These are phyloP conservation scores for Aurifilum marmelostoma DNA, from an alignment of 2,329 filamentous ascomycete genomes.

Conservation along the genomic window DNA sequence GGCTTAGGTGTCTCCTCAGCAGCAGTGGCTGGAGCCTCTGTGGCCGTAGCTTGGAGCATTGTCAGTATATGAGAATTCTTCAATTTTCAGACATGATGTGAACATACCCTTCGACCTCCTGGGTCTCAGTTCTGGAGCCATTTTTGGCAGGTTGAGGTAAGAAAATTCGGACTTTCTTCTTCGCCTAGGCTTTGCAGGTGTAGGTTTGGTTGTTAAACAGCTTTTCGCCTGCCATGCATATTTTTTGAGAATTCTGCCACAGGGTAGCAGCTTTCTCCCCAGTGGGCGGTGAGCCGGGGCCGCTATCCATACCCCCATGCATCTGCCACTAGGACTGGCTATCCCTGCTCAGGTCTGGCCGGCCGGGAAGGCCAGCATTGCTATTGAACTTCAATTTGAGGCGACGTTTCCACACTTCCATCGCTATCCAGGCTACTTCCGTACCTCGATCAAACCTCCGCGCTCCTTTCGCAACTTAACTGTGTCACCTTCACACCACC, in stretches of 20 bases:
- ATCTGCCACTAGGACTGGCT: conserved; percentile 15
- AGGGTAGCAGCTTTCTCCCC: conserved; percentile 12
- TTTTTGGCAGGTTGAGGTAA: conserved; percentile 13
- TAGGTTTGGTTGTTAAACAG: not conserved
- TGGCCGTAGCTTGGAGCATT: conserved; percentile 12
- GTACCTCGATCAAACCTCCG: not conserved
- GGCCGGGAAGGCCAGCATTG: conserved; percentile 28
- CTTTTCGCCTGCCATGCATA: conserved; percentile 21
- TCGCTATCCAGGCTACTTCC: not conserved
- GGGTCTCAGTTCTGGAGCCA: conserved; percentile 28
- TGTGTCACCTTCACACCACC: not conserved
- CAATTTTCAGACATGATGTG: not conserved
- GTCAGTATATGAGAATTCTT: conserved; percentile 14
- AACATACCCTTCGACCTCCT: conserved; percentile 26
- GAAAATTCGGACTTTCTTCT: not conserved
- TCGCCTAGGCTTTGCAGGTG: not conserved
- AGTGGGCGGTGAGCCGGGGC: conserved; percentile 8
- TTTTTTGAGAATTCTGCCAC: conserved; percentile 28
- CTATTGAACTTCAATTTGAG: conserved; percentile 26
- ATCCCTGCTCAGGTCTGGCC: conserved; percentile 15
- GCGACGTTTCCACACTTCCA: conserved; percentile 27
- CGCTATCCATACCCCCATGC: not conserved
- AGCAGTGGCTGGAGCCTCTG: conserved; percentile 9
- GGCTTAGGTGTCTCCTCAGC: conserved; percentile 27
- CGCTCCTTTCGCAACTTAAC: conserved; percentile 11